Base-by-base conservation (phyloP, 2,329 filamentous ascomycete species). In the Aureobasidium leucospermi region DNA sequence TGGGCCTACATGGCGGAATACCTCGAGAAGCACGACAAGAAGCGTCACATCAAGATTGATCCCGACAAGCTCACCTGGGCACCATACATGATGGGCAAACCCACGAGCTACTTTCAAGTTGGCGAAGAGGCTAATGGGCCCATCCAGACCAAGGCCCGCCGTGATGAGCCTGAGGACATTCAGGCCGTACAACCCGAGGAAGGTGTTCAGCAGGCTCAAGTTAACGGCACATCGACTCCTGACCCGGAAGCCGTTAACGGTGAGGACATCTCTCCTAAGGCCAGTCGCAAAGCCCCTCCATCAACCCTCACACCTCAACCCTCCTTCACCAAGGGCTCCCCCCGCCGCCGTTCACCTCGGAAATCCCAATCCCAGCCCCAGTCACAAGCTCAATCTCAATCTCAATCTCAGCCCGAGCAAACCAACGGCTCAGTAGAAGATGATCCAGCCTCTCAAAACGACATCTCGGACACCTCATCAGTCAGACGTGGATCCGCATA, bases 41-140 rank as follows among this genome's bases (percentile, higher is more conserved):
- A 96, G 70, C 86, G 87, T 9, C 95, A 96, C 65, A 89, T 96
- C 23, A 88, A 85, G 67, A 82, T 99, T 38, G 88, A 94, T 65
- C 84, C 88, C 0, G 85, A 87, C 46, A 85, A 85, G 16, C 80
- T 99, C 29, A 87, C 92, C 10, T 99, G 94, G 94, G 96, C 92
- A 13, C 94, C 94, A 0, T 99, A 96, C 71, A 86, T 97, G 43
- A 97, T 96, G 91, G 93, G 94, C 29, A 85, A 90, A 47, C 70
- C 71, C 9, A 71, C 69, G 1, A 71, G 65, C 51, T 63, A 71
- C 29, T 72, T 73, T 45, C 65, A 69, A 9, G 67, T 72, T 63
- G 70, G 70, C 52, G 71, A 73, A 52, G 71, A 72, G 61, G 69
- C 69, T 7, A 71, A 67, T 51, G 68, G 69, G 41, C 70, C 67